Evolutionary conservation across 306 rosid genomes (phyloP).

Genomic region (Medicago ruthenica): DNA sequence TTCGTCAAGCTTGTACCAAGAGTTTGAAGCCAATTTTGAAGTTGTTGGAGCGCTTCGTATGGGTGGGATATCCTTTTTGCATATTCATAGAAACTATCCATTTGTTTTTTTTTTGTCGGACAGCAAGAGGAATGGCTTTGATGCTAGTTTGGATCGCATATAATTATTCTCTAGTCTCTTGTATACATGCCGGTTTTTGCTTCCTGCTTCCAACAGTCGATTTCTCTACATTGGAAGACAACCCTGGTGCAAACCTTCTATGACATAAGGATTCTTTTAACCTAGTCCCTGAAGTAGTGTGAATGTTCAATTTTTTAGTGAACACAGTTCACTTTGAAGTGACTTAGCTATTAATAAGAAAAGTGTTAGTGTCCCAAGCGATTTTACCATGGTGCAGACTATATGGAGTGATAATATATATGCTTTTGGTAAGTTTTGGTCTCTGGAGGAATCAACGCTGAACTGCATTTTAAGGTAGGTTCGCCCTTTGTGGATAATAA

Average conservation of each 20-base stretch:
- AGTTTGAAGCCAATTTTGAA: slow-evolving; percentile 28
- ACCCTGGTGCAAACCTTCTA: slow-evolving; percentile 23
- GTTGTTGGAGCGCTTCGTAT: slow-evolving; percentile 25
- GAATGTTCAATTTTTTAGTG: slow-evolving; percentile 24
- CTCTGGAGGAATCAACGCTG: slow-evolving; percentile 49
- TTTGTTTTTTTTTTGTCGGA: background rate
- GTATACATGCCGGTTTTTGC: background rate
- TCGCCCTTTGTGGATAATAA: slow-evolving; percentile 55
- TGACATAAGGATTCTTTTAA: slow-evolving; percentile 3
- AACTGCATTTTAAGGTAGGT: slow-evolving; percentile 74
- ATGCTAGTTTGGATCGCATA: background rate
- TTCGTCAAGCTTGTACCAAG: background rate
- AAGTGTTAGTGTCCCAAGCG: slow-evolving; percentile 32
- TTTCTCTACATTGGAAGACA: slow-evolving; percentile 27
- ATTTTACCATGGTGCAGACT: slow-evolving; percentile 42
- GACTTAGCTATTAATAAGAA: slow-evolving; percentile 24
- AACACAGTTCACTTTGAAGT: slow-evolving; percentile 18
- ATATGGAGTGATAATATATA: slow-evolving; percentile 37
- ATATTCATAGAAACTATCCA: slow-evolving; percentile 10
- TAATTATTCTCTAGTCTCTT: slow-evolving; percentile 26
- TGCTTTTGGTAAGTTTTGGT: slow-evolving; percentile 62
- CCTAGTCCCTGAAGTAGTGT: slow-evolving; percentile 34
- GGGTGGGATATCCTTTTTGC: slow-evolving; percentile 14
- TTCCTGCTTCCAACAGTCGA: slow-evolving; percentile 18
- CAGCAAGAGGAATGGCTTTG: background rate